These are phyloP conservation scores for Nakaseomyces kungkrabaensis DNA, from an alignment of 1,139 yeast genomes.

Conservation along the genomic window DNA sequence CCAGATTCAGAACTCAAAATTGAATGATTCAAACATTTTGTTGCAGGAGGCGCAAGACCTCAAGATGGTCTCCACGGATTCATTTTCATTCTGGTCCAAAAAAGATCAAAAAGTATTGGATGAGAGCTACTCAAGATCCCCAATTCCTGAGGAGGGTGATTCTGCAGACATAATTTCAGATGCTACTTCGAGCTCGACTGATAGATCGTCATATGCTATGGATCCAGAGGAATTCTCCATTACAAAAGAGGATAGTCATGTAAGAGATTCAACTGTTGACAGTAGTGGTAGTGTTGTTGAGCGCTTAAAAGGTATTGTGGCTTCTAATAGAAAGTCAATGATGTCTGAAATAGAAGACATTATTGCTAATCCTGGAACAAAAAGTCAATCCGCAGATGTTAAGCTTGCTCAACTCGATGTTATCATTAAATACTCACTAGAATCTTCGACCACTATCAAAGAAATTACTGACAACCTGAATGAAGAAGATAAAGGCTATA, in stretches of 20 bases:
- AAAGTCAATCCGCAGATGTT: not conserved
- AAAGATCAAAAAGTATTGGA: not conserved
- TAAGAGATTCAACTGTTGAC: not conserved
- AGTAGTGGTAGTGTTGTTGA: not conserved
- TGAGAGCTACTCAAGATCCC: not conserved
- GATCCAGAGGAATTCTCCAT: not conserved
- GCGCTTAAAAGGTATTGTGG: not conserved
- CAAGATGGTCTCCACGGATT: not conserved
- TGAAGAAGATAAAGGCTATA: constrained; percentile 9
- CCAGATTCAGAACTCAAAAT: not conserved
- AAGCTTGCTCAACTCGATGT: constrained; percentile 11
- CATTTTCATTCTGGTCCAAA: constrained; percentile 1
- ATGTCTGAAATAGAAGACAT: not conserved
- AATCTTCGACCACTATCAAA: constrained; percentile 20
- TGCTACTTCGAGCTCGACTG: not conserved
- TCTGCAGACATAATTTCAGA: not conserved
- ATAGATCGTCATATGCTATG: not conserved
- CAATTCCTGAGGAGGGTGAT: not conserved
- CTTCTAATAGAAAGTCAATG: not conserved
- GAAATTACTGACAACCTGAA: constrained; percentile 6
- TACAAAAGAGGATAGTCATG: not conserved
- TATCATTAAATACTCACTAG: constrained; percentile 20
- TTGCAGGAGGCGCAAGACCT: not conserved
- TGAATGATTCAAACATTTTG: no score
- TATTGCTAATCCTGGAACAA: not conserved